Percentiles rank a stretch among this genome's conserved stretches.
Conservation (phyloP, 2,329 filamentous ascomycete genomes). For the Plenodomus lindquistii region DNA sequence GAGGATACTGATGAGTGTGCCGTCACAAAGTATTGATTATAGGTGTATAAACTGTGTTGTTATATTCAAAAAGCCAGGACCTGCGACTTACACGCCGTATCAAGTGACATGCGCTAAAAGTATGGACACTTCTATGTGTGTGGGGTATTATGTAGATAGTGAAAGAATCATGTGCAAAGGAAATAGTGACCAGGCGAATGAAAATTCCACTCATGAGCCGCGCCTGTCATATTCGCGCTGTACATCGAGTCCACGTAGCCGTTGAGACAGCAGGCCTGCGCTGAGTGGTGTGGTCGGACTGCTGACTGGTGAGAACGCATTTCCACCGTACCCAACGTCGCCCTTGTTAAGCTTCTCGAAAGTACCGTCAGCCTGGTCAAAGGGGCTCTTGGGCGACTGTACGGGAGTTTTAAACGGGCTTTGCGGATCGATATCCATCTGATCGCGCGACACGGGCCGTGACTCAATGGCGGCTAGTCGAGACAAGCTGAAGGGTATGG, state of each 20-base stretch:
- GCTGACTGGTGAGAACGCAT: slow-evolving; percentile 35
- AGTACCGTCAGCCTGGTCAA: slow-evolving; percentile 25
- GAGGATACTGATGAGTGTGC: no score
- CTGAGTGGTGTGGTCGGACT: slow-evolving; percentile 61
- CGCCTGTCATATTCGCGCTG: slow-evolving; percentile 25
- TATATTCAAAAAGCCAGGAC: not conserved
- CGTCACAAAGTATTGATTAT: no score
- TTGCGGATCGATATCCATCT: slow-evolving; percentile 35
- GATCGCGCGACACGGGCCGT: slow-evolving; percentile 35
- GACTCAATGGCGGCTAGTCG: slow-evolving; percentile 34
- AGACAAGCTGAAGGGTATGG: slow-evolving; percentile 56
- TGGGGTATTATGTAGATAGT: not conserved
- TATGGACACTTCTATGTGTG: not conserved
- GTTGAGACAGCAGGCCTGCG: slow-evolving; percentile 71
- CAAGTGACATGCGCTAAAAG: not conserved
- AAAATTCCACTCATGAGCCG: not conserved
- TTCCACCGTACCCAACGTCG: slow-evolving; percentile 54
- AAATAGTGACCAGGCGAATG: not conserved
- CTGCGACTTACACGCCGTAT: not conserved
- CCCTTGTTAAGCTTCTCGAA: slow-evolving; percentile 73
- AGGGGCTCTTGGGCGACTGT: slow-evolving; percentile 21
- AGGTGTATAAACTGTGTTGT: not conserved
- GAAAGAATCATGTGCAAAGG: not conserved
- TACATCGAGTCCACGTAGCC: slow-evolving; percentile 65
- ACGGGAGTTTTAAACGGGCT: slow-evolving; percentile 29